Conservation (phyloP, 352 stramenopile genomes). For the Hyaloperonospora arabidopsidis region DNA sequence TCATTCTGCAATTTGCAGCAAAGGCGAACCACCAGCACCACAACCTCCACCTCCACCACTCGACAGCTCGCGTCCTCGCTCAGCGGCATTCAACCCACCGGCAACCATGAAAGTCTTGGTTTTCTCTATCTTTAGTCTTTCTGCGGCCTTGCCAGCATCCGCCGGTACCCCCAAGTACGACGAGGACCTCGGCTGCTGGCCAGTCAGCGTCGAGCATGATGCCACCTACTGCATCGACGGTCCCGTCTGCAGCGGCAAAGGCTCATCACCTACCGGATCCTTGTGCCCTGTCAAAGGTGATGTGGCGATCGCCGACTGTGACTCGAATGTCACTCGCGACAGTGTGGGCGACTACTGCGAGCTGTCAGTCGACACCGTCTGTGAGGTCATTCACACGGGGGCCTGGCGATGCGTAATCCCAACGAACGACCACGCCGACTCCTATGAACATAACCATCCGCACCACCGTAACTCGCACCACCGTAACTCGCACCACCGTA, state of each 20-base stretch:
- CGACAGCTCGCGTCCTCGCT: too few relatives aligned
- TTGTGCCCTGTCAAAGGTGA: slow-evolving; percentile 43
- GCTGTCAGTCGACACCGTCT: slow-evolving; percentile 42
- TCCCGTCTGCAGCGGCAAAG: slow-evolving; percentile 37
- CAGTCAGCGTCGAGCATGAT: slow-evolving; percentile 38
- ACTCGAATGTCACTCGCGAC: slow-evolving; percentile 48
- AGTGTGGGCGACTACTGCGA: slow-evolving; percentile 38
- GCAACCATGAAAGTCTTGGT: neutral
- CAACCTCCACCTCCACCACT: too few relatives aligned
- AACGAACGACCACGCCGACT: neutral
- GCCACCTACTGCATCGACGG: slow-evolving; percentile 46
- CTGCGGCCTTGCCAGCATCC: neutral
- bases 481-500: too few relatives aligned
- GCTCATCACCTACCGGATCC: slow-evolving; percentile 19
- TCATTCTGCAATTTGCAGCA: too few relatives aligned
- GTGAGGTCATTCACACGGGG: slow-evolving; percentile 55
- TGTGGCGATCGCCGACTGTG: slow-evolving; percentile 41
- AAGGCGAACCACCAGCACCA: too few relatives aligned
- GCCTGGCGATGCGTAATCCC: slow-evolving; percentile 56
- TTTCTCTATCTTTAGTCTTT: neutral
- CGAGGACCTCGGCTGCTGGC: slow-evolving; percentile 30
- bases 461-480: too few relatives aligned
- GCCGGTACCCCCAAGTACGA: slow-evolving; percentile 16
- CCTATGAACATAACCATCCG: too few relatives aligned
- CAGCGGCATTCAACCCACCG: too few relatives aligned